A percentile compares a stretch with the other conserved stretches of the same genome.
phyloP scores from a whole-genome alignment of 2,329 filamentous ascomycete species.

The Claviceps cyperi region DNA sequence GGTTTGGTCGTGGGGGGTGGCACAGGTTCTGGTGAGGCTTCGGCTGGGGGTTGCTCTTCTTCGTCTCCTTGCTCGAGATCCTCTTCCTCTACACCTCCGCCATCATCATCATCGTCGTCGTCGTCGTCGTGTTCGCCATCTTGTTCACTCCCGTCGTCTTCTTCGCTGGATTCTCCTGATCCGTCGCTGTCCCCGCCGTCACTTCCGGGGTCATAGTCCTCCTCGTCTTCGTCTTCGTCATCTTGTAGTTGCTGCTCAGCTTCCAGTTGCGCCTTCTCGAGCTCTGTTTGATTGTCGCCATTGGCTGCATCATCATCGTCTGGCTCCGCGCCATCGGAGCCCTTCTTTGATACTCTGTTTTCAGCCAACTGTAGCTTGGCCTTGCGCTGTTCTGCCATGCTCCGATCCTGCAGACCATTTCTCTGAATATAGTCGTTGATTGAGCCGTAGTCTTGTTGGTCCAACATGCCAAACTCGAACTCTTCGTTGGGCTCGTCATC shows the following conservation, averaged over 20 bases:
- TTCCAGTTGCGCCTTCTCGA: conserved; percentile 35
- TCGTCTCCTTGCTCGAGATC: conserved; percentile 9
- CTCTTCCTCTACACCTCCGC: conserved; percentile 15
- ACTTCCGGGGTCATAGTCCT: conserved; percentile 51
- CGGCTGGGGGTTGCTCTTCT: conserved; percentile 8
- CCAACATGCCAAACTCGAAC: conserved; percentile 54
- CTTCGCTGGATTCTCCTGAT: conserved; percentile 34
- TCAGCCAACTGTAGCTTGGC: conserved; percentile 49
- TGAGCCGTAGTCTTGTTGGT: conserved; percentile 50
- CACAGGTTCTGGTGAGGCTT: not conserved
- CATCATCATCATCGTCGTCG: conserved; percentile 23
- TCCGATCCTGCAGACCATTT: conserved; percentile 49
- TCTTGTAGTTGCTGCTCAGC: conserved; percentile 40
- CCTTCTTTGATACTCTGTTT: conserved; percentile 37
- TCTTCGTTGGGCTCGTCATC: conserved; percentile 39
- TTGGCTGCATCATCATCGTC: conserved; percentile 13
- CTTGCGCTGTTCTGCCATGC: conserved; percentile 53
- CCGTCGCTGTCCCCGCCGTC: conserved; percentile 43
- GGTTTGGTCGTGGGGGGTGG: conserved; percentile 7
- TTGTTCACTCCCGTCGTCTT: conserved; percentile 38
- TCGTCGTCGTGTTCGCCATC: conserved; percentile 28
- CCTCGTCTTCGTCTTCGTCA: conserved; percentile 49
- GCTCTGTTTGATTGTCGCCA: conserved; percentile 27
- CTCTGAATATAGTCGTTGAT: conserved; percentile 51
- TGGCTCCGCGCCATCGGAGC: conserved; percentile 24